phyloP scores from a whole-genome alignment of 2,329 filamentous ascomycete genomes.

The Hypoxylon sp. region DNA sequence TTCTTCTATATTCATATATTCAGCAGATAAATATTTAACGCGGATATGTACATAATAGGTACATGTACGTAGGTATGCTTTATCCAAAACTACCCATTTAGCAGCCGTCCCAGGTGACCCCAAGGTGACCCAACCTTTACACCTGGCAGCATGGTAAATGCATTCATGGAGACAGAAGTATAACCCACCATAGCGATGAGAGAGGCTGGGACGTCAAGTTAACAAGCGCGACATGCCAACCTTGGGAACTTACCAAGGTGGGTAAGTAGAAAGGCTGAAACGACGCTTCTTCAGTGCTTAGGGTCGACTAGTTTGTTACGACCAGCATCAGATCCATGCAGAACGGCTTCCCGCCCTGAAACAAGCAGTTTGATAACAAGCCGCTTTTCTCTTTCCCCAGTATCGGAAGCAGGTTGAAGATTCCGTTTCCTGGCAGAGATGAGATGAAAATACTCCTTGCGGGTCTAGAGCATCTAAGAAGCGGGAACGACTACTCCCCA shows the following conservation, averaged over 20 bases:
- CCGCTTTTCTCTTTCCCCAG: slow-evolving; percentile 22
- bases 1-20: background rate
- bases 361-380: slow-evolving; percentile 31
- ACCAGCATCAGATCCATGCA: slow-evolving; percentile 40
- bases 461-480: slow-evolving; percentile 14
- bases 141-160: background rate
- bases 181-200: background rate
- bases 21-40: background rate
- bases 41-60: background rate
- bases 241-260: slow-evolving; percentile 18
- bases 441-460: slow-evolving; percentile 37
- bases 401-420: slow-evolving; percentile 19
- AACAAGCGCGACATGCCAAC: slow-evolving; percentile 12
- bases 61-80: background rate
- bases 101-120: background rate
- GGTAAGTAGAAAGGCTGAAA: slow-evolving; percentile 32
- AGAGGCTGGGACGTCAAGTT: slow-evolving; percentile 12
- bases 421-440: slow-evolving; percentile 29
- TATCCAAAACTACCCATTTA: background rate
- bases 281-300: slow-evolving; percentile 19
- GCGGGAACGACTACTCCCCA: background rate
- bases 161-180: slow-evolving; percentile 10
- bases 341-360: slow-evolving; percentile 31
- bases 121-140: background rate
- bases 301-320: slow-evolving; percentile 27